phyloP scores from a whole-genome alignment of 148 eudicot species.

The Vaccinium myrtillus region DNA sequence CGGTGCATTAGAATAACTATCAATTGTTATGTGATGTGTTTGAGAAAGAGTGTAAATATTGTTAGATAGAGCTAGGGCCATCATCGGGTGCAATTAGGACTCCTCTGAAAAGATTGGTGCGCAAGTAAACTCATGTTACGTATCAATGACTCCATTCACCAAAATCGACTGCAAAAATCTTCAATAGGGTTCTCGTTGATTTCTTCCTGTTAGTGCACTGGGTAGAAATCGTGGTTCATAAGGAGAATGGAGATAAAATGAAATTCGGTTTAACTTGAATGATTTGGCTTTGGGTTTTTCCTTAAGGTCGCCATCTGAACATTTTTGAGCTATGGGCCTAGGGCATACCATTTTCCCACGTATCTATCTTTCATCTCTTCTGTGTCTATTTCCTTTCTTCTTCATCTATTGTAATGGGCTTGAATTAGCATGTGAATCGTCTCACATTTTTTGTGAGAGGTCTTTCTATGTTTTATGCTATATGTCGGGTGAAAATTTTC shows the following conservation, averaged over 20 bases:
- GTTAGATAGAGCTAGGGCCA: neutral
- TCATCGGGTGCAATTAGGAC: neutral
- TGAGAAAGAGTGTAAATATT: neutral
- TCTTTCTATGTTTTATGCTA: neutral
- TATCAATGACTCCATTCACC: neutral
- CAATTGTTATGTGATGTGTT: too few species aligned
- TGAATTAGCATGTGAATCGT: neutral
- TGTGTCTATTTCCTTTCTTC: neutral
- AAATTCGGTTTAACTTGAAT: neutral
- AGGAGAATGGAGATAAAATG: neutral
- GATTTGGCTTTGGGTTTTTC: neutral
- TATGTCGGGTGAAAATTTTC: slow-evolving; percentile 12
- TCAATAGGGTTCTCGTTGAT: neutral
- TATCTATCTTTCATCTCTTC: neutral
- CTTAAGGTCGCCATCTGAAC: neutral
- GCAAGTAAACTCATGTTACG: too few species aligned
- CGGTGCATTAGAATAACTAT: too few species aligned
- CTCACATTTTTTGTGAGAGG: neutral
- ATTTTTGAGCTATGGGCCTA: neutral
- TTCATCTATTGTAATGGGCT: neutral
- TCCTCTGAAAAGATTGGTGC: too few species aligned
- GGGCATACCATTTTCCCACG: neutral
- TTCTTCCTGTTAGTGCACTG: slow-evolving; percentile 1
- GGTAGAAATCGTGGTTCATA: neutral
- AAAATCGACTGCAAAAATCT: neutral